phyloP scores from a whole-genome alignment of 2,329 filamentous ascomycete species.

The Aspergillus oerlinghausenensis region DNA sequence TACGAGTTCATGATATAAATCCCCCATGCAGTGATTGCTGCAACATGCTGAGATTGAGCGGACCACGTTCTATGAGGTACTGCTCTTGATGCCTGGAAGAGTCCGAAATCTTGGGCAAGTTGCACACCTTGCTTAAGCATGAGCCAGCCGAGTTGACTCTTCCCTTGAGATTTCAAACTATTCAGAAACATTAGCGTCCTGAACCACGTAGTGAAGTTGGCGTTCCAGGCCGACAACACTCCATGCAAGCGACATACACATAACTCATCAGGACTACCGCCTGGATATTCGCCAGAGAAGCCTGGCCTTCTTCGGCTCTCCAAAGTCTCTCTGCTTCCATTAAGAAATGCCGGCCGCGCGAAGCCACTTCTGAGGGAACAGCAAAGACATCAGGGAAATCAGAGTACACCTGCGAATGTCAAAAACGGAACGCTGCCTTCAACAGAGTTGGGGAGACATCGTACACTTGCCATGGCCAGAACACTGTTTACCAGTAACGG shows the following conservation, averaged over 20 bases:
- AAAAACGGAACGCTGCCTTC: conserved; percentile 4
- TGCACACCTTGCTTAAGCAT: conserved; percentile 29
- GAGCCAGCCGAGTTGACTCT: conserved; percentile 23
- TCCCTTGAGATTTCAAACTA: conserved; percentile 27
- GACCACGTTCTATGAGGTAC: conserved; percentile 5
- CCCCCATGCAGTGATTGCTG: conserved; percentile 26
- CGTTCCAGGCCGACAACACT: not conserved
- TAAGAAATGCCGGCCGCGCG: conserved; percentile 32
- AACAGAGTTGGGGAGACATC: conserved; percentile 5
- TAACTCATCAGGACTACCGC: conserved; percentile 32
- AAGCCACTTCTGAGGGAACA: conserved; percentile 21
- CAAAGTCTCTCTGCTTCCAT: conserved; percentile 34
- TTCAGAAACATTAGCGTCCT: conserved; percentile 12
- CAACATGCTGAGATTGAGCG: conserved; percentile 17
- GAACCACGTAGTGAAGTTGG: not conserved
- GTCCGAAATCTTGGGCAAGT: conserved; percentile 27
- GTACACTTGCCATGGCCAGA: conserved; percentile 53
- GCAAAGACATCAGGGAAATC: conserved; percentile 31
- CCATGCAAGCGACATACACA: conserved; percentile 21
- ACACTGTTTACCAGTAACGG: conserved; percentile 83
- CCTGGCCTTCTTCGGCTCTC: conserved; percentile 30
- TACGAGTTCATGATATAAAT: conserved; percentile 30
- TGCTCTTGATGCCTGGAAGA: conserved; percentile 19
- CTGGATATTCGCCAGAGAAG: conserved; percentile 33
- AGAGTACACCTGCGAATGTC: conserved; percentile 28